Evolutionary conservation across 345 rosid species (phyloP), one percentile per base, ranked within the genome.

Genomic region (Luvunga scandens): DNA sequence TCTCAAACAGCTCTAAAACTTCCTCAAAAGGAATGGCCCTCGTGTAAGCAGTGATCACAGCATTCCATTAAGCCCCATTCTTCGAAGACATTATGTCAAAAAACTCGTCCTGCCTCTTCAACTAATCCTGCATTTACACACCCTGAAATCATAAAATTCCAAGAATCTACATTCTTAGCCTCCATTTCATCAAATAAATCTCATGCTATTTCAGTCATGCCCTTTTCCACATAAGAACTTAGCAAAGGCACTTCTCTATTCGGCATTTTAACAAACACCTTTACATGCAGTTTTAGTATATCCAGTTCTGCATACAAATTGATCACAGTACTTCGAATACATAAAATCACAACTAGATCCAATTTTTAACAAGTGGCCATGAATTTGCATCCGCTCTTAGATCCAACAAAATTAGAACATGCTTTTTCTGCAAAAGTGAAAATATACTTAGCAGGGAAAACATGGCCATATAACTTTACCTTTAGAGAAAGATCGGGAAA

Each of bases 121-220:
- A 86, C 74, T 50, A 81, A 78, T 67, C 91, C 88, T 5, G 36
- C 74, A 65, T 71, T 73, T 5, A 79, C 71, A 68, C 81, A 89
- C 39, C 85, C 86, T 0, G 90, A 87, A 71, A 87, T 76, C 90
- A 89, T 87, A 83, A 85, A 85, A 60, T 85, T 87, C 90, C 90
- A 87, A 48, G 90, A 87, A 75, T 87, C 89, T 0, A 72, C 62
- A 83, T 80, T 87, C 81, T 82, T 76, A 66, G 84, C 86, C 50
- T 79, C 85, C 88, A 86, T 89, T 78, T 84, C 88, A 79, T 86
- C 82, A 36, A 84, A 87, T 71, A 87, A 28, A 16, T 14, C 80
- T 36, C 86, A 70, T 34, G 92, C 90, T 62, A 80, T 76, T n/a
- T 75, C 78, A 2, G 83, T 55, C 18, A 70, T 78, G 22, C 84